Evolutionary conservation across 306 rosid genomes (phyloP), one percentile per base, ranked within the genome.

Genomic region (Sesbania bispinosa): DNA sequence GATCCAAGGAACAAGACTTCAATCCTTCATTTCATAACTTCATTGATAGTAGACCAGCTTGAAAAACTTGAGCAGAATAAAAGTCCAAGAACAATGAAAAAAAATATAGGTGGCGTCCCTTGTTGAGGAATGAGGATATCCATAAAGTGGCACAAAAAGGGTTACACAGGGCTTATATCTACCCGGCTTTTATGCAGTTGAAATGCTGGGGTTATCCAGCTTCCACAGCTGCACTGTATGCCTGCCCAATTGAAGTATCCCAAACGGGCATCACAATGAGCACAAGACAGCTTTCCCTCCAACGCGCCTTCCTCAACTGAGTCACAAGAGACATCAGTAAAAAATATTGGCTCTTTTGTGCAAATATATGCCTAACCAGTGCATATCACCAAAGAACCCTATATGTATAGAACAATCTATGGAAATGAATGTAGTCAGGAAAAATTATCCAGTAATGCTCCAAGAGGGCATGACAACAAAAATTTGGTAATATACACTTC

Each of bases 161-260:
- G 53, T 83, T 78, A 93, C 79, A 83, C 39, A 16, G 76, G 83
- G 79, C 96, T 85, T 68, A 74, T 43, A 65, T 94, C 99, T 45
- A 94, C 89, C 58, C 99, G 87, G 80, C 88, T 71, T 85, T 82
- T 89, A 58, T 94, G 99, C 52, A 94, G 90, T 83, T 94, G 99
- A 83, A 94, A 94, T 53, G 96, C 99, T 0, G 99, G 99, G 52
- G 96, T 89, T 81, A 94, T 89, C 99, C 99, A 94, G 82, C 97
- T 91, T 62, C 96, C 99, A 0, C 99, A 91, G 78, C 93, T 94
- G 88, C 99, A 94, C 67, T 94, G 99, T 73, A 82, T 82, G 85
- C 97, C 99, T 46, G 92, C 75, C 99, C 99, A 94, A 68, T 85
- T 86, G 81, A 94, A 94, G 86, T 85, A 85, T 39, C 99, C 99